phyloP scores from a whole-genome alignment of 2,329 filamentous ascomycete species.

The Exophiala phaeomuriformis region DNA sequence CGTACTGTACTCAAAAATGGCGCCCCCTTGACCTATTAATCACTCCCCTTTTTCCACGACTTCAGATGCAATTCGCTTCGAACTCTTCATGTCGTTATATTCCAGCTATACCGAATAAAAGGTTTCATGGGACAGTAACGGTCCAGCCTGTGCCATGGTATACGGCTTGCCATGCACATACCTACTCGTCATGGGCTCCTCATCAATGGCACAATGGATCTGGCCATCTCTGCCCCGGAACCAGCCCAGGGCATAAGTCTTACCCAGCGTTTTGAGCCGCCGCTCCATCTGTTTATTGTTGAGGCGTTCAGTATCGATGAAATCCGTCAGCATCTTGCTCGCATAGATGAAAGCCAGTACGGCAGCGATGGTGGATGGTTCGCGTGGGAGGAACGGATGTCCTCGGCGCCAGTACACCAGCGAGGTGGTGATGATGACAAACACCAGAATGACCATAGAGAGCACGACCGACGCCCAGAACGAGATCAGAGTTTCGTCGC shows the following conservation, averaged over 20 bases:
- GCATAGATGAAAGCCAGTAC: slow-evolving; percentile 73
- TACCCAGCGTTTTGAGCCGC: slow-evolving; percentile 53
- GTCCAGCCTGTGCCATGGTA: slow-evolving; percentile 28
- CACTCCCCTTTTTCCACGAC: too few species aligned
- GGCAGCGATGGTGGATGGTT: slow-evolving; percentile 70
- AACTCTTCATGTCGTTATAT: not conserved
- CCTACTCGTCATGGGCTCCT: slow-evolving; percentile 60
- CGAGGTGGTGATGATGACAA: slow-evolving; percentile 54
- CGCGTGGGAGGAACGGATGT: slow-evolving; percentile 65
- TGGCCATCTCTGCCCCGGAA: slow-evolving; percentile 65
- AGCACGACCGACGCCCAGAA: slow-evolving; percentile 61
- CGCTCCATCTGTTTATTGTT: slow-evolving; percentile 55
- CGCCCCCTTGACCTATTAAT: too few species aligned
- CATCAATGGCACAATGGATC: slow-evolving; percentile 68
- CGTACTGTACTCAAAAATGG: too few species aligned
- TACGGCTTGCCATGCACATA: slow-evolving; percentile 56
- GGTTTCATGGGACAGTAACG: slow-evolving; percentile 16
- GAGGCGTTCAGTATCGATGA: slow-evolving; percentile 61
- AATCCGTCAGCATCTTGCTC: slow-evolving; percentile 69
- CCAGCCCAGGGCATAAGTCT: slow-evolving; percentile 70
- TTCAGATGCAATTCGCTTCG: too few species aligned
- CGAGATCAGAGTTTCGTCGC: slow-evolving; percentile 45
- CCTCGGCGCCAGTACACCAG: slow-evolving; percentile 57
- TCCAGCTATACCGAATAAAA: slow-evolving; percentile 18
- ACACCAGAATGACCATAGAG: slow-evolving; percentile 57